Evolutionary conservation across 2,329 filamentous ascomycete species (phyloP), one percentile per base, ranked within the genome.

Genomic region (Epichloe gansuensis): DNA sequence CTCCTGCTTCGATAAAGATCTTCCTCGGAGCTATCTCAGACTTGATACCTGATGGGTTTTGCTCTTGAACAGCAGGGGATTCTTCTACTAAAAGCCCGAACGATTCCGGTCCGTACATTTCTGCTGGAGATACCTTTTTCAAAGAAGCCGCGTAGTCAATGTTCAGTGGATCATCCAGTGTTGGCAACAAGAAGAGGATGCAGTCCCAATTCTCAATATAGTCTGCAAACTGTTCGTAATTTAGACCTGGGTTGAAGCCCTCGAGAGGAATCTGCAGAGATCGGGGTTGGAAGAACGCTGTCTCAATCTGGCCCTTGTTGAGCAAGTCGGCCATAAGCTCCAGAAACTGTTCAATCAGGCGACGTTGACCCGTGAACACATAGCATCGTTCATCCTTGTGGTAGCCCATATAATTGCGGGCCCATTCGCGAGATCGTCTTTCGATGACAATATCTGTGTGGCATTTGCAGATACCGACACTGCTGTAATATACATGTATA

Each of bases 351-450:
- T 47, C 43, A 1, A 58, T 34, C 3, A 56, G 53, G 3, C 54
- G 46, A 13, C 54, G 47, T 21, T 58, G 54, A 5, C 55, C 57
- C 17, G 38, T 48, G 51, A 59, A 59, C 2, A 47, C 55, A 28
- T 52, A 51, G 52, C 54, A 57, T 2, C 34, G 25, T 13, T 46
- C 23, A 2, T 41, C 17, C 5, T 7, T 3, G 39, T 52, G 17
- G 52, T 53, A 58, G 44, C 48, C 51, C 46, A 50, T 49, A 25
- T 54, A 55, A 43, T 57, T 56, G 48, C 44, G 17, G 11, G 31
- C 17, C 5, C 23, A 23, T 11, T 25, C 31, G 5, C 21, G 23
- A 13, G 51, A 53, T 4, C 11, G 21, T 23, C 47, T 50, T 23
- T 52, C 46, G 9, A 52, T 35, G 3, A 17, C 2, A 2, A 52